Evolutionary conservation across 768 basidiomycete genomes (phyloP), one percentile per base, ranked within the genome.

Genomic region (Agaricus blazei): DNA sequence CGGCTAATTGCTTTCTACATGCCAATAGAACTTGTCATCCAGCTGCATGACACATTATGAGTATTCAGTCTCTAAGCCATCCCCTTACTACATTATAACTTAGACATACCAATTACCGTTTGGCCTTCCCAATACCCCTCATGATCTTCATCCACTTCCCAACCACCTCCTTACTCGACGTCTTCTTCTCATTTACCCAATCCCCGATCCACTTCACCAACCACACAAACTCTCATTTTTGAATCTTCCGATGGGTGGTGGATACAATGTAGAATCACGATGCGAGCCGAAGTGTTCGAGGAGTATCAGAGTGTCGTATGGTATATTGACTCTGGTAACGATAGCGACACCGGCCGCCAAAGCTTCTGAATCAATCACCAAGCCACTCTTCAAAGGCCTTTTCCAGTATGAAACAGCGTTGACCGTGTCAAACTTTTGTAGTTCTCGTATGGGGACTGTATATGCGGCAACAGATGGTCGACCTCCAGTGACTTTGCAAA

Each of bases 381-480:
- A 48, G 9, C 68, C 68, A 3, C 68, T 65, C 12, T 65, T 64
- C 3, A 69, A 45, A 9, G 83, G 70, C 46, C 69, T 66, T 27
- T 70, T 63, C 80, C 80, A 84, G 26, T 74, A 67, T 1, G 60
- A 59, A 37, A 73, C 62, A 0, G 85, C 84, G 2, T 69, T 63
- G 7, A 63, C 48, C 52, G 65, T 68, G 12, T 74, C 72, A 26
- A 68, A 59, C 45, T 79, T 78, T 9, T 68, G 66, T 11, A 84
- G 59, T 7, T 79, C 84, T 29, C 75, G 75, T 40, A 88, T 72
- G 55, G 83, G 67, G 28, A 81, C 67, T 19, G 81, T 83, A 60
- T 83, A 78, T 0, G 83, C 75, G 0, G 70, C 76, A 11, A 74
- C 67, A 2, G 73, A 79, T 0, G 78, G 75, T 27, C 66, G 68